Evolutionary conservation across 495 filamentous ascomycete genomes (phyloP).

Genomic region (Tetracladium marchalianum): DNA sequence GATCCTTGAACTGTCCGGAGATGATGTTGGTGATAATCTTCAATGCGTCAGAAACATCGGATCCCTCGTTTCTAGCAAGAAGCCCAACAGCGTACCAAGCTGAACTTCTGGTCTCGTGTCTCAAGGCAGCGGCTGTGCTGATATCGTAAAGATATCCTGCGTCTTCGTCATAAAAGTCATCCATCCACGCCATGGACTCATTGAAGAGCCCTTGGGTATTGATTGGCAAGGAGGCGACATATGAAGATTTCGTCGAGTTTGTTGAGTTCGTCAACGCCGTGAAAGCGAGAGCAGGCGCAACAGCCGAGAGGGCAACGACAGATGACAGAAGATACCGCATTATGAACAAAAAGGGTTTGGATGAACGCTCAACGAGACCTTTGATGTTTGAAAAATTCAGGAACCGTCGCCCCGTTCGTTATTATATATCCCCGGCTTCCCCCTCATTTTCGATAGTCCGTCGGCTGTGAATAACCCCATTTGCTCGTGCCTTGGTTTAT

Average conservation of each 20-base stretch:
- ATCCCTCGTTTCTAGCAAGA: conserved; percentile 26
- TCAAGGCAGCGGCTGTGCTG: conserved; percentile 10
- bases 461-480: too few species aligned
- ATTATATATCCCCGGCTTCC: too few species aligned
- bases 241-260: conserved; percentile 1
- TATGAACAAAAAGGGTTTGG: too few species aligned
- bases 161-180: conserved; percentile 20
- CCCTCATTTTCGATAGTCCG: too few species aligned
- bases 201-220: conserved; percentile 16
- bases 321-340: too few species aligned
- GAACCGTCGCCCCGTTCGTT: too few species aligned
- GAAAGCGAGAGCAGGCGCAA: too few species aligned
- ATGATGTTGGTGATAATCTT: conserved; percentile 32
- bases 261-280: too few species aligned
- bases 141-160: conserved; percentile 14
- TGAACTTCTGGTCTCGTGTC: conserved; percentile 26
- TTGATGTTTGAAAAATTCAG: too few species aligned
- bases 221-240: conserved; percentile 1
- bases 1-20: conserved; percentile 26
- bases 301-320: too few species aligned
- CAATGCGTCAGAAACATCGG: conserved; percentile 26
- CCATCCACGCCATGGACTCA: conserved; percentile 23
- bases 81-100: conserved; percentile 32
- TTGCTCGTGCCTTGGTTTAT: too few species aligned
- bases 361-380: too few species aligned